These are phyloP conservation scores for Dichomitus squalens DNA, from an alignment of 1,284 basidiomycete genomes.

Conservation along the genomic window DNA sequence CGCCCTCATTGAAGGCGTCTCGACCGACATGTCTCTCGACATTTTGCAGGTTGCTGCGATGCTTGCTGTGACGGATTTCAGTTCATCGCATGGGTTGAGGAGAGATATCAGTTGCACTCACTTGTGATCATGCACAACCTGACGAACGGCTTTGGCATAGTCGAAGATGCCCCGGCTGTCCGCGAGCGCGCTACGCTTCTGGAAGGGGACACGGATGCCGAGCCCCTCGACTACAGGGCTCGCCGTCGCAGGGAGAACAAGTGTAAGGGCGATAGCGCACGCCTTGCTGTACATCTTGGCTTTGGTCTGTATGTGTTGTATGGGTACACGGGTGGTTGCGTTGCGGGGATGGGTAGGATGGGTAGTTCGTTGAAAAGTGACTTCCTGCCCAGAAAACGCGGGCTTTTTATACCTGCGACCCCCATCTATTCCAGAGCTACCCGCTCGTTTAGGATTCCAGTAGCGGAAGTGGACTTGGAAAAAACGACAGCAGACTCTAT, in stretches of 20 bases:
- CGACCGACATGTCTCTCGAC: conserved; percentile 26
- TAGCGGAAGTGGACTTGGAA: not conserved
- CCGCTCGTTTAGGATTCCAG: not conserved
- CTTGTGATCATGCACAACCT: conserved; percentile 20
- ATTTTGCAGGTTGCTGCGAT: conserved; percentile 20
- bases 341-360: not conserved
- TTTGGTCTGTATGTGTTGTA: not conserved
- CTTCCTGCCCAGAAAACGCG: not conserved
- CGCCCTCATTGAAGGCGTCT: conserved; percentile 14
- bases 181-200: conserved; percentile 13
- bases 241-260: conserved; percentile 15
- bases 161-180: conserved; percentile 22
- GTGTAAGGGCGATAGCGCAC: conserved; percentile 7
- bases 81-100: not conserved
- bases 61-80: conserved; percentile 10
- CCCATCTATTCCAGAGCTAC: not conserved
- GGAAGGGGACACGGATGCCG: conserved; percentile 16
- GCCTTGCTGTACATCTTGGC: conserved; percentile 17
- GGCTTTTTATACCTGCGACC: not conserved
- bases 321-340: not conserved
- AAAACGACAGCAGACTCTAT: no score
- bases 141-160: conserved; percentile 10
- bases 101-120: not conserved
- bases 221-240: conserved; percentile 12
- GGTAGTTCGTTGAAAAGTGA: not conserved